phyloP scores from a whole-genome alignment of 371 early-diverging fungal genomes.

The Mucor circinelloides region DNA sequence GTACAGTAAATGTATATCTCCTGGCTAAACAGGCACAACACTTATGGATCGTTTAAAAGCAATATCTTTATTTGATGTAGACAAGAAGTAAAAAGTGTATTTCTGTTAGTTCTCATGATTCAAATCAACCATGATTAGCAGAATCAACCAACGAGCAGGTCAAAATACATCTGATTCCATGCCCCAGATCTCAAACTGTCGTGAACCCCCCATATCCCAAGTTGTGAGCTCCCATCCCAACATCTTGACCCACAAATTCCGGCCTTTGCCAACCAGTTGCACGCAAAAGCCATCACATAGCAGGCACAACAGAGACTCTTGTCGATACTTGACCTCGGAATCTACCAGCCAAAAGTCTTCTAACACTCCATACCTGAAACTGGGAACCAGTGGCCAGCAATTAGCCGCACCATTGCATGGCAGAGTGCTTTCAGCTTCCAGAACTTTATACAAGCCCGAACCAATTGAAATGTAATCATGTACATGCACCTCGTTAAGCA shows the following conservation, averaged over 20 bases:
- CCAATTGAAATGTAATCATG: too few species aligned
- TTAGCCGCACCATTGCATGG: too few species aligned
- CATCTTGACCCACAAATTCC: neutral
- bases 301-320: neutral
- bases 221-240: neutral
- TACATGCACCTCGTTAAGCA: too few species aligned
- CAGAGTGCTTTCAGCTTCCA: too few species aligned
- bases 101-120: neutral
- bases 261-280: neutral
- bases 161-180: neutral
- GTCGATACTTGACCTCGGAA: neutral
- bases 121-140: neutral
- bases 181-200: neutral
- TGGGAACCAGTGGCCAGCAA: neutral
- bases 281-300: neutral
- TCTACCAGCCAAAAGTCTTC: neutral
- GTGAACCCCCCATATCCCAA: neutral
- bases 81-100: neutral
- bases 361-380: neutral
- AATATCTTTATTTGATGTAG: too few species aligned
- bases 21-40: too few species aligned
- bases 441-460: too few species aligned
- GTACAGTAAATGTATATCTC: too few species aligned
- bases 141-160: neutral
- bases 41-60: too few species aligned